These are phyloP conservation scores for Aspergillus cavernicola DNA, from an alignment of 495 filamentous ascomycete species.

Conservation along the genomic window DNA sequence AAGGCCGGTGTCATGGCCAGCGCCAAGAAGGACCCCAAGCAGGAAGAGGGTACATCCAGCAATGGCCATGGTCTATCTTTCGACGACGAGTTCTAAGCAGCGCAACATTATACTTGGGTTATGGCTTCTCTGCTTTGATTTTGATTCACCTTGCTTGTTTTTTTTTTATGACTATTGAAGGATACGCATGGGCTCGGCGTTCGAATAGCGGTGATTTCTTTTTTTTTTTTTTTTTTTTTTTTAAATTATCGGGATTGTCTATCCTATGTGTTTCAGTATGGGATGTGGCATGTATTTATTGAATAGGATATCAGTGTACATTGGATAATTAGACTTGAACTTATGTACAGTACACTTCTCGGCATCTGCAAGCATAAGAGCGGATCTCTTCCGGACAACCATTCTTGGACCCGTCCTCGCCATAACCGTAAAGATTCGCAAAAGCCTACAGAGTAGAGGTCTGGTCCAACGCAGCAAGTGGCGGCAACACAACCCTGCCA, in stretches of 20 bases:
- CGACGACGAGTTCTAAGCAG: conserved; percentile 90
- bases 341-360: conserved; percentile 2
- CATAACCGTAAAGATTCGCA: too few relatives aligned
- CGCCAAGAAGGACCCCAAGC: conserved; percentile 72
- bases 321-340: conserved; percentile 6
- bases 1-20: conserved; percentile 98
- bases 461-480: neutral
- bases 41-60: conserved; percentile 51
- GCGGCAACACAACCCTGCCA: too few relatives aligned
- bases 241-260: too few relatives aligned
- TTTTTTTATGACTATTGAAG: conserved; percentile 34
- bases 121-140: conserved; percentile 14
- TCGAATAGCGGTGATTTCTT: conserved; percentile 21
- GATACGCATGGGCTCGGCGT: conserved; percentile 44
- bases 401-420: too few relatives aligned
- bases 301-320: conserved; percentile 20
- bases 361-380: too few relatives aligned
- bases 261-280: neutral
- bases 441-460: too few relatives aligned
- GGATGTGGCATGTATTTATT: conserved; percentile 11
- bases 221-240: too few relatives aligned
- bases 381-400: too few relatives aligned
- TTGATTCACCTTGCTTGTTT: conserved; percentile 15
- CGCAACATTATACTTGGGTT: conserved; percentile 24
- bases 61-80: conserved; percentile 82